Percentiles rank a stretch among this genome's conserved stretches.
These are phyloP conservation scores for Trichaptum fuscoviolaceum DNA, from an alignment of 768 basidiomycete species.

Conservation along the genomic window DNA sequence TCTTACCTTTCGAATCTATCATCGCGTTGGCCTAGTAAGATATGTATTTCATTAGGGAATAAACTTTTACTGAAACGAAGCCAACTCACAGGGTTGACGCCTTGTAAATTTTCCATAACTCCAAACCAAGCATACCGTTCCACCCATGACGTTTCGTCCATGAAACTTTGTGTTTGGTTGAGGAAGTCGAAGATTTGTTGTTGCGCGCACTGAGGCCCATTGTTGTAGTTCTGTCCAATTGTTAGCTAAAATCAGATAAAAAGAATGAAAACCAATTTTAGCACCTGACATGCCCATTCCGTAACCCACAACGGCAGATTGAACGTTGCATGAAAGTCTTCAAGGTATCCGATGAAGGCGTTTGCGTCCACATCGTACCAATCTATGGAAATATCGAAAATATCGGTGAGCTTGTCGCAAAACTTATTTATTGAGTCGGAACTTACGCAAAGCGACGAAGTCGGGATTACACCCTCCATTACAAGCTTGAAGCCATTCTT, in stretches of 20 bases:
- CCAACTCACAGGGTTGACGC: constrained; percentile 40
- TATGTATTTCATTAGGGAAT: constrained; percentile 7
- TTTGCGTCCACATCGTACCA: constrained; percentile 55
- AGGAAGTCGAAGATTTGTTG: constrained; percentile 42
- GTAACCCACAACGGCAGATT: constrained; percentile 53
- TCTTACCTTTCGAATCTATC: constrained; percentile 36
- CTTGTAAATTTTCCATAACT: constrained; percentile 43
- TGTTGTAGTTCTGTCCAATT: constrained; percentile 33
- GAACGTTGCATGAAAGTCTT: constrained; percentile 48
- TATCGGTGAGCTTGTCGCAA: not conserved
- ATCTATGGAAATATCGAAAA: constrained; percentile 21
- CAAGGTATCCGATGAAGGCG: constrained; percentile 45
- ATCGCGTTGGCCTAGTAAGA: constrained; percentile 22
- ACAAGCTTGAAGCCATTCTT: constrained; percentile 47
- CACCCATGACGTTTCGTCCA: constrained; percentile 48
- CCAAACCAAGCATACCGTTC: constrained; percentile 63
- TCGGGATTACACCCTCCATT: constrained; percentile 44
- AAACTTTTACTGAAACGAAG: not conserved
- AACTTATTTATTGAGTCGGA: not conserved
- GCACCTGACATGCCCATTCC: constrained; percentile 49
- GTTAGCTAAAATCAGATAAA: not conserved
- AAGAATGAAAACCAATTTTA: not conserved
- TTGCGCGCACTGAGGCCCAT: constrained; percentile 38
- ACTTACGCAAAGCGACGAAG: constrained; percentile 51
- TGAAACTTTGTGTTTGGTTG: constrained; percentile 45